Percentiles rank a stretch among this genome's conserved stretches.
These are phyloP conservation scores for Schwanniomyces polymorphus DNA, from an alignment of 805 yeast species.

Conservation along the genomic window DNA sequence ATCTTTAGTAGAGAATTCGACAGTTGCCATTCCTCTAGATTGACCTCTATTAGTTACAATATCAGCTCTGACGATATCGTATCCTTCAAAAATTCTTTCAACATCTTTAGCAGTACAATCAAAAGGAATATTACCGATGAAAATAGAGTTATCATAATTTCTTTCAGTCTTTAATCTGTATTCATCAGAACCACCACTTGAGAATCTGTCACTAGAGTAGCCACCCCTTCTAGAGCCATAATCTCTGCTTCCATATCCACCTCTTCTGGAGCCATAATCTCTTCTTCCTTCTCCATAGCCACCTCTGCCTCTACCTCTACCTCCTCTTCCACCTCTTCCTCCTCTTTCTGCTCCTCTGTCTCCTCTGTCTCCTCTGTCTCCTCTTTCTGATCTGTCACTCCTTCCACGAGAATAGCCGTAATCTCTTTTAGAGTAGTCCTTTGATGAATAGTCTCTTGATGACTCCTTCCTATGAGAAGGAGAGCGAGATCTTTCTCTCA, in stretches of 20 bases:
- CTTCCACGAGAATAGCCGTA: conserved; percentile 28
- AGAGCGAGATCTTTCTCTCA: conserved; percentile 35
- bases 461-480: conserved; percentile 29
- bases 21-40: conserved; percentile 89
- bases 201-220: conserved; percentile 7
- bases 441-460: conserved; percentile 30
- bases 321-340: conserved; percentile 8
- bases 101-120: conserved; percentile 59
- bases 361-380: conserved; percentile 10
- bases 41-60: conserved; percentile 76
- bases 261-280: conserved; percentile 21
- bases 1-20: conserved; percentile 67
- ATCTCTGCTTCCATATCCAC: conserved; percentile 18
- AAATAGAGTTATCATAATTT: conserved; percentile 67
- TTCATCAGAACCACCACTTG: conserved; percentile 20
- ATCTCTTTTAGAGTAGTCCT: conserved; percentile 24
- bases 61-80: conserved; percentile 74
- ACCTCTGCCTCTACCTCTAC: conserved; percentile 12
- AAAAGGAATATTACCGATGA: conserved; percentile 74
- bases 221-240: conserved; percentile 10
- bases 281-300: conserved; percentile 21
- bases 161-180: conserved; percentile 42
- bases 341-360: conserved; percentile 7
- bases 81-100: conserved; percentile 54
- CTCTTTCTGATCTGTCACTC: conserved; percentile 8